Evolutionary conservation across 2,329 filamentous ascomycete genomes (phyloP).

Genomic region (Leptographium flavum): DNA sequence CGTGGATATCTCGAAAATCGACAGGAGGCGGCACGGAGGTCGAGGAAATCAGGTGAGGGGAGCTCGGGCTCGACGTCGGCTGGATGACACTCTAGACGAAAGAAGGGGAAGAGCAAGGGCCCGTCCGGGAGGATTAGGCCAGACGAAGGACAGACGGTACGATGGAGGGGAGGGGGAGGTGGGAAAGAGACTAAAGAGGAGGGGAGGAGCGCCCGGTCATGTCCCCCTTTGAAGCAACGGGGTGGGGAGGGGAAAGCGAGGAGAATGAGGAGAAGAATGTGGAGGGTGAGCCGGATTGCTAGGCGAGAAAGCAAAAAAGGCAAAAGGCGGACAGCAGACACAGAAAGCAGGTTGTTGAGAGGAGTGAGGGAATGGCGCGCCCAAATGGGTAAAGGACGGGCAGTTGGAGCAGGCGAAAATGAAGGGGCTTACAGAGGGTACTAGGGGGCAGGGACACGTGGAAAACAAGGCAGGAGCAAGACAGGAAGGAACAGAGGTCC

Average conservation of each 20-base stretch:
- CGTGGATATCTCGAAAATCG: background rate
- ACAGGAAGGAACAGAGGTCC: background rate
- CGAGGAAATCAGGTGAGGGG: background rate
- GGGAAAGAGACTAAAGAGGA: background rate
- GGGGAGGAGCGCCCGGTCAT: background rate
- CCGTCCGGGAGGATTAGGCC: background rate
- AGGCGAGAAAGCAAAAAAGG: background rate
- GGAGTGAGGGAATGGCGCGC: conserved; percentile 1
- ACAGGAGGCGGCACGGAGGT: background rate
- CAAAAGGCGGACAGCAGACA: too few relatives aligned
- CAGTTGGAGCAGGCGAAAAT: background rate
- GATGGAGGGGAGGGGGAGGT: background rate
- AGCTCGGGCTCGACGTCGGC: background rate
- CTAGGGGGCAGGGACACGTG: background rate
- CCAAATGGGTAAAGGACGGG: background rate
- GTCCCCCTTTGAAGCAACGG: background rate
- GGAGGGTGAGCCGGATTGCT: background rate
- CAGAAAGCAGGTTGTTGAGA: background rate
- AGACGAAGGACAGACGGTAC: background rate
- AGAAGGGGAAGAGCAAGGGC: background rate
- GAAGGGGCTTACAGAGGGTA: background rate
- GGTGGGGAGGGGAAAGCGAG: background rate
- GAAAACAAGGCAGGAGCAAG: background rate
- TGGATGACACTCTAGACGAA: background rate
- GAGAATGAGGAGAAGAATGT: background rate